Percentiles rank a stretch among this genome's conserved stretches.
Conservation (phyloP, 768 basidiomycete genomes). For the Goffeauzyma gilvescens region DNA sequence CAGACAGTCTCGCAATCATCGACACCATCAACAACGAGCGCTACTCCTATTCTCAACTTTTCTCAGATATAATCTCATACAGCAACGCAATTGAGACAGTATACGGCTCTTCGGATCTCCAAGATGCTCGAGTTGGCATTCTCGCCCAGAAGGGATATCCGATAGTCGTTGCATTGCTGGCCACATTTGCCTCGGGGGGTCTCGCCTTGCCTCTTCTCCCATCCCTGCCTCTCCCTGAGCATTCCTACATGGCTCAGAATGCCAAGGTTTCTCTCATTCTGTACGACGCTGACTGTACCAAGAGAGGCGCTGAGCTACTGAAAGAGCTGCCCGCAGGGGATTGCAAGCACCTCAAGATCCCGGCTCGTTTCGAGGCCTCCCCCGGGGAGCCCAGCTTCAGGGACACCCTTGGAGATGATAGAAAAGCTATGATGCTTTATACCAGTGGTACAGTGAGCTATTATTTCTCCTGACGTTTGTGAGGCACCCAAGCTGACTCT, state of each 20-base stretch:
- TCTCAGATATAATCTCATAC: slow-evolving; percentile 4
- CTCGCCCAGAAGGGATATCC: slow-evolving; percentile 15
- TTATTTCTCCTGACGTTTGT: no score
- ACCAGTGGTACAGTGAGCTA: slow-evolving; percentile 13
- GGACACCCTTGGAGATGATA: slow-evolving; percentile 10
- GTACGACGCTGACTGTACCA: no score
- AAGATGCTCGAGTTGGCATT: slow-evolving; percentile 6
- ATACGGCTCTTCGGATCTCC: neutral
- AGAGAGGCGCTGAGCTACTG: no score
- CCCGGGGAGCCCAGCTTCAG: slow-evolving; percentile 2
- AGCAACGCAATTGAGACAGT: slow-evolving; percentile 1
- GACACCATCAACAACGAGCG: slow-evolving; percentile 2
- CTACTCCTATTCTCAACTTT: slow-evolving; percentile 8
- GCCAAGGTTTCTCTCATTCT: slow-evolving; percentile 14
- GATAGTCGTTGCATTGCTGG: slow-evolving; percentile 11
- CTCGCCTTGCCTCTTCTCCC: slow-evolving; percentile 22
- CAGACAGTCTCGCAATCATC: slow-evolving; percentile 11
- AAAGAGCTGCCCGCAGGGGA: no score
- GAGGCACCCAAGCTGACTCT: neutral
- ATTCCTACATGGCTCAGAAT: slow-evolving; percentile 20
- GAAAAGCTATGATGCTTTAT: slow-evolving; percentile 20
- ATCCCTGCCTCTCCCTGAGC: slow-evolving; percentile 21
- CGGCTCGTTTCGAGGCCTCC: slow-evolving; percentile 9
- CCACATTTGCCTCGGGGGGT: slow-evolving; percentile 17
- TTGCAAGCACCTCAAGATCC: no score